Evolutionary conservation across 306 rosid genomes (phyloP).

Genomic region (Albizia julibrissin): DNA sequence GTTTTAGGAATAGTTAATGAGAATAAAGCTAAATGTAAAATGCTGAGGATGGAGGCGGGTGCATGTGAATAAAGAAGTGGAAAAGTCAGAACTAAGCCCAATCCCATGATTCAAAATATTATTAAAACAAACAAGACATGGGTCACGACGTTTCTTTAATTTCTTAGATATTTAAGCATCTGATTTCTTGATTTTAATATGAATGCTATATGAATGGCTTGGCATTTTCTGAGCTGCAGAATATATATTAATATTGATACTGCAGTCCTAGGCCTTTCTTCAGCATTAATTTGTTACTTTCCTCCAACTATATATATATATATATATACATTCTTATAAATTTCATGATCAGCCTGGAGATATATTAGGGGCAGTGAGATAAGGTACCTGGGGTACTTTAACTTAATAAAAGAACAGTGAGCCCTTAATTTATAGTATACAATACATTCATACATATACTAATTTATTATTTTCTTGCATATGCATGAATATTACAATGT

Average conservation of each 20-base stretch:
- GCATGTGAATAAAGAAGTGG: conserved; percentile 32
- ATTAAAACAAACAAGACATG: conserved; percentile 29
- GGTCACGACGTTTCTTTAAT: conserved; percentile 40
- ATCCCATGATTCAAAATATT: neutral
- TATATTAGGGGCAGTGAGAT: neutral
- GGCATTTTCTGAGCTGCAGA: neutral
- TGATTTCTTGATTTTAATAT: neutral
- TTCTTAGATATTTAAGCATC: conserved; percentile 14
- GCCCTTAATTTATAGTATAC: neutral
- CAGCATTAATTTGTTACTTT: neutral
- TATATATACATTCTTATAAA: neutral
- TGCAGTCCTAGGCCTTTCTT: neutral
- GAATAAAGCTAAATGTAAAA: conserved; percentile 13
- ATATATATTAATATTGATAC: neutral
- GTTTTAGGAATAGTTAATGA: neutral
- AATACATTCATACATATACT: too few relatives aligned
- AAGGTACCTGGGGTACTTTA: neutral
- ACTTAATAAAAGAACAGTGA: neutral
- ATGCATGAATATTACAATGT: too few relatives aligned
- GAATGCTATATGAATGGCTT: neutral
- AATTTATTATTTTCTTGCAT: too few relatives aligned
- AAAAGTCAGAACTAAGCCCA: conserved; percentile 2
- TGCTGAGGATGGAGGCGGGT: conserved; percentile 35
- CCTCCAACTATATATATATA: neutral
- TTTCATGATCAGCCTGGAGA: neutral